These are phyloP conservation scores for Nicotiana tomentosiformis DNA, from an alignment of 257 asterid species.

Conservation along the genomic window DNA sequence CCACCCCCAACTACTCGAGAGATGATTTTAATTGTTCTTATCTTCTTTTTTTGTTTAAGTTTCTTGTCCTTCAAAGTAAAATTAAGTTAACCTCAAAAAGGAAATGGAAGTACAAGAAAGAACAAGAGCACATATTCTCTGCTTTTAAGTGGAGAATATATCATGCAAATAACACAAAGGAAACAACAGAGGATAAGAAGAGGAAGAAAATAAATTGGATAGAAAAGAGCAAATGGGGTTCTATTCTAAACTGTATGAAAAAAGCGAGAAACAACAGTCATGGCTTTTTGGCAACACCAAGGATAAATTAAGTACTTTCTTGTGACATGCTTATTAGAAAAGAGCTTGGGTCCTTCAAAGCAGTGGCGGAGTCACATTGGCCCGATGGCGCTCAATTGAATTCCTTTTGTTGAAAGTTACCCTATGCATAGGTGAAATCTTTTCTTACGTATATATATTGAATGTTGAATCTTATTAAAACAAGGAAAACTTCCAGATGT, in stretches of 20 bases:
- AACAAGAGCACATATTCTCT: slow-evolving; percentile 27
- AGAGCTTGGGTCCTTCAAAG: slow-evolving; percentile 25
- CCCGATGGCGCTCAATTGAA: no score
- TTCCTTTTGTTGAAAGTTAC: not conserved
- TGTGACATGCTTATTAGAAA: slow-evolving; percentile 21
- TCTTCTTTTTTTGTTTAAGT: slow-evolving; percentile 4
- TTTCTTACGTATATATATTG: not conserved
- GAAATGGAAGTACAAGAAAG: slow-evolving; percentile 37
- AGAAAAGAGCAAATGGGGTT: slow-evolving; percentile 20
- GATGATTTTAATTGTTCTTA: slow-evolving; percentile 21
- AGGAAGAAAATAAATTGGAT: not conserved
- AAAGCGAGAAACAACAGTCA: slow-evolving; percentile 18
- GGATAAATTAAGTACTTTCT: slow-evolving; percentile 24
- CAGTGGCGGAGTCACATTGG: no score
- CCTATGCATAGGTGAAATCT: not conserved
- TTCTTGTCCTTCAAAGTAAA: slow-evolving; percentile 19
- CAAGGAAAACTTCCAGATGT: not conserved
- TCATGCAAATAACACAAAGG: slow-evolving; percentile 14
- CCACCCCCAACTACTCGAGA: not conserved
- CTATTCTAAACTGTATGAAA: slow-evolving; percentile 4
- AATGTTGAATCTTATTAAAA: not conserved
- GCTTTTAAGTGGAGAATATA: slow-evolving; percentile 26
- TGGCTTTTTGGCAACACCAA: slow-evolving; percentile 41
- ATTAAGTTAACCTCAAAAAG: slow-evolving; percentile 23
- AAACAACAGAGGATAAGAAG: slow-evolving; percentile 7